Percentiles rank a stretch among this genome's conserved stretches.
Conservation (phyloP, 2,329 filamentous ascomycete species). For the Metarhizium guizhouense region DNA sequence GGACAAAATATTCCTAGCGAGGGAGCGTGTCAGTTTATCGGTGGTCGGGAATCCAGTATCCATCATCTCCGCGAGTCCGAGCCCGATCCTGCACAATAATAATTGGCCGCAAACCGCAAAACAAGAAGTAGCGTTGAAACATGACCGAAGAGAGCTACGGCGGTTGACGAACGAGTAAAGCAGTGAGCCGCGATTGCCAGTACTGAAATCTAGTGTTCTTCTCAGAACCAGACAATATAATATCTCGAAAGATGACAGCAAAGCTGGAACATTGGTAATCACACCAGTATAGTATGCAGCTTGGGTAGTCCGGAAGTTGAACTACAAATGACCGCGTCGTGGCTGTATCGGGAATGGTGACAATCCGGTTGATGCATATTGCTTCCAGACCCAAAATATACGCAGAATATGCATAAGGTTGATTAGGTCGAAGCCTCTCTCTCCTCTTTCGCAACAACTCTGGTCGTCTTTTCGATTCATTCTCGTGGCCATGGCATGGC, state of each 20-base stretch:
- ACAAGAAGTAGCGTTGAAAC: not conserved
- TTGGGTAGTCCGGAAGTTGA: not conserved
- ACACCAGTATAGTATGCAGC: not conserved
- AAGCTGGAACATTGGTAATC: not conserved
- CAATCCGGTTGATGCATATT: not conserved
- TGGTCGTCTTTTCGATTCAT: not conserved
- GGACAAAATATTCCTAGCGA: constrained; percentile 89
- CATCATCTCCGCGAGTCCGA: constrained; percentile 9
- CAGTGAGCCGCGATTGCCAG: constrained; percentile 6
- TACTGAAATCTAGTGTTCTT: not conserved
- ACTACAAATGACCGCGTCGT: not conserved
- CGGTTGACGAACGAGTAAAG: constrained; percentile 7
- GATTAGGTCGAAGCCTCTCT: not conserved
- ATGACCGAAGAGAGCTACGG: not conserved
- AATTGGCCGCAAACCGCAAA: not conserved
- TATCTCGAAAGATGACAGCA: not conserved
- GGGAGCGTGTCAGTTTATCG: constrained; percentile 58
- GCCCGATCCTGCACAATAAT: constrained; percentile 18
- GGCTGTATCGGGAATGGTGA: not conserved
- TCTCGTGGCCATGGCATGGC: constrained; percentile 18
- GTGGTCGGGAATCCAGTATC: constrained; percentile 14
- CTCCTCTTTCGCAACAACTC: not conserved
- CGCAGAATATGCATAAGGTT: not conserved
- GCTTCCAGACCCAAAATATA: not conserved
- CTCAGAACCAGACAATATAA: not conserved